Base-by-base conservation (phyloP, 1,139 yeast species). In the Kodamaea ohmeri region DNA sequence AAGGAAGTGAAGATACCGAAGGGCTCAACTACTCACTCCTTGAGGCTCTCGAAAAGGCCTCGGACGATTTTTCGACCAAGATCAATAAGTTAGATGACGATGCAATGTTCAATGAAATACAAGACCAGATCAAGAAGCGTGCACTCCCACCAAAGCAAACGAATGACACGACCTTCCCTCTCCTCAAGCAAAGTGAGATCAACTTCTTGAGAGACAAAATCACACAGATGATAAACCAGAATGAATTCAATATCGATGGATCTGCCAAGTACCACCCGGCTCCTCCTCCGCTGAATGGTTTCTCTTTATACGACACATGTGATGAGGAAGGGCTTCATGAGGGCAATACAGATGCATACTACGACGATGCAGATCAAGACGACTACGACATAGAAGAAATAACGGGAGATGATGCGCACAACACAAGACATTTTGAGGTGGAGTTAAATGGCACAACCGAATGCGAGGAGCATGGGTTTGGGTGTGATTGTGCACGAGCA, bases 271-370 rank as follows among this genome's bases (percentile, higher is more conserved):
- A 33, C 31, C 35, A 34, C 9, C 32, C 37, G 22, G 19, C 18
- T 18, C 38, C 43, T 7, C 36, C 28, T 18, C 41, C 39, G 3
- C 24, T 20, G 14, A 30, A 33, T 34, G 72, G 72, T 2, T 66
- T 67, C 40, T 58, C 65, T 11, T 53, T 67, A 4, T 68, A 67
- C 43, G 73, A 64, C 36, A 63, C 70, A n/a, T 50, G 56, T 34
- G 73, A 67, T 44, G 75, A 68, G 45, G 67, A 60, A 40, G 73
- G 73, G 0, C 53, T 67, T 19, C 65, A 64, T 39, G 66, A 55
- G 13, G 66, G 61, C 6, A 56, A 60, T 41, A 46, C 63, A 13
- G 60, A 55, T 17, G 44, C 37, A 8, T 47, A 45, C 27, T 53
- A 50, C 27, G 50, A 48, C 32, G 53, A 48, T 31, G 51, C 44